Conservation (phyloP, 768 basidiomycete genomes). For the Trametes maxima region DNA sequence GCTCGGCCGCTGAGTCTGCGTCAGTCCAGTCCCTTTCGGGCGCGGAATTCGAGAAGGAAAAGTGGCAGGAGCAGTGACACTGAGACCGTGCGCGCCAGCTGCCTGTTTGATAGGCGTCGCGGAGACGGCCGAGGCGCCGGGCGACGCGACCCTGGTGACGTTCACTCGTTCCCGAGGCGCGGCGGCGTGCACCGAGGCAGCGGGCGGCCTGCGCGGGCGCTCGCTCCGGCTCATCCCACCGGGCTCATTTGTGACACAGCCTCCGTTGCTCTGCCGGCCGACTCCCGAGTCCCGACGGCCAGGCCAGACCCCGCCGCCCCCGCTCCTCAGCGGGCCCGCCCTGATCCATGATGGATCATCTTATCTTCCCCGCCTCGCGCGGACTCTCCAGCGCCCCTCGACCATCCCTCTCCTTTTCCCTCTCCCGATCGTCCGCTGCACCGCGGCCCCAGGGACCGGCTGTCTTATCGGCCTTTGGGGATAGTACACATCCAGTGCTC, state of each 20-base stretch:
- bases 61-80: neutral
- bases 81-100: slow-evolving; percentile 12
- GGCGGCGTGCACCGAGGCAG: neutral
- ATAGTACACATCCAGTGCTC: too few relatives aligned
- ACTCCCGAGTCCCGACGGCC: slow-evolving; percentile 5
- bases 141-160: slow-evolving; percentile 14
- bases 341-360: slow-evolving; percentile 11
- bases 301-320: slow-evolving; percentile 6
- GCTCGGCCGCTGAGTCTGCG: slow-evolving; percentile 15
- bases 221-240: neutral
- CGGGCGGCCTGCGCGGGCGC: too few relatives aligned
- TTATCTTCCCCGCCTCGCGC: slow-evolving; percentile 1
- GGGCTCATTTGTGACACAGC: slow-evolving; percentile 12
- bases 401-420: neutral
- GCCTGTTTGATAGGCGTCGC: slow-evolving; percentile 16
- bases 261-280: slow-evolving; percentile 11
- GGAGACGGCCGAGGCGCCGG: slow-evolving; percentile 12
- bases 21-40: slow-evolving; percentile 14
- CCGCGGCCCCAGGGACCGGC: too few relatives aligned
- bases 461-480: too few relatives aligned
- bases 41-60: slow-evolving; percentile 9
- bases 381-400: neutral
- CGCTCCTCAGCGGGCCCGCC: slow-evolving; percentile 2
- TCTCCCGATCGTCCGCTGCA: too few relatives aligned
- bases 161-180: neutral